Evolutionary conservation across 192 early-diverging fungal species (phyloP).

Genomic region (Backusella macrospora): DNA sequence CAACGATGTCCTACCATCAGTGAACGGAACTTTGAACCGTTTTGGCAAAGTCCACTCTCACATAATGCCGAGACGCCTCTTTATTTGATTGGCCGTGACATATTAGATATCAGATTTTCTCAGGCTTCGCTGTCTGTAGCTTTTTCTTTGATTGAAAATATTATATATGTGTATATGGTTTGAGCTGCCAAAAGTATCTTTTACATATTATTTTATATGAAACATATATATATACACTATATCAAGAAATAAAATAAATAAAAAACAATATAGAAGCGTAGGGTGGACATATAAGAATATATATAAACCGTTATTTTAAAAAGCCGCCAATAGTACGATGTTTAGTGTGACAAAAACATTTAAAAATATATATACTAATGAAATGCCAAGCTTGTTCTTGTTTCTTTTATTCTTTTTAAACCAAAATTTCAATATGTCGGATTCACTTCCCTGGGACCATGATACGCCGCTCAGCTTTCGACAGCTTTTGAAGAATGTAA

Average conservation of each 20-base stretch:
- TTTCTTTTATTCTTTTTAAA: constrained; percentile 6
- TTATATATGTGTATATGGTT: not conserved
- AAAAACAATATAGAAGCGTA: not conserved
- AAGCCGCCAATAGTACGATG: not conserved
- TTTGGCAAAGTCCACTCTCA: constrained; percentile 6
- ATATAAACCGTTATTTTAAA: not conserved
- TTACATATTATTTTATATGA: not conserved
- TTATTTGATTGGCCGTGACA: not conserved
- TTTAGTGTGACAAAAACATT: not conserved
- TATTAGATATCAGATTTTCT: not conserved
- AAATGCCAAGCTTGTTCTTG: not conserved
- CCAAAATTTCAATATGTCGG: not conserved
- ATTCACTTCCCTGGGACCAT: constrained; percentile 29
- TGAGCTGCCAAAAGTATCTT: not conserved
- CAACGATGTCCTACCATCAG: not conserved
- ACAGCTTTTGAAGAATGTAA: constrained; percentile 30
- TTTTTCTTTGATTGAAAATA: not conserved
- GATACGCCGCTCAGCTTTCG: constrained; percentile 22
- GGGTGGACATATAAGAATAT: not conserved
- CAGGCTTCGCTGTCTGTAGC: not conserved
- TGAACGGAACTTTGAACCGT: not conserved
- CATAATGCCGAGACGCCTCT: not conserved
- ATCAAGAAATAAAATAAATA: not conserved
- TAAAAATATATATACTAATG: not conserved
- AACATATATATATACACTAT: not conserved